These are phyloP conservation scores for Suhomyces canberraensis DNA, from an alignment of 805 yeast species.

Conservation along the genomic window DNA sequence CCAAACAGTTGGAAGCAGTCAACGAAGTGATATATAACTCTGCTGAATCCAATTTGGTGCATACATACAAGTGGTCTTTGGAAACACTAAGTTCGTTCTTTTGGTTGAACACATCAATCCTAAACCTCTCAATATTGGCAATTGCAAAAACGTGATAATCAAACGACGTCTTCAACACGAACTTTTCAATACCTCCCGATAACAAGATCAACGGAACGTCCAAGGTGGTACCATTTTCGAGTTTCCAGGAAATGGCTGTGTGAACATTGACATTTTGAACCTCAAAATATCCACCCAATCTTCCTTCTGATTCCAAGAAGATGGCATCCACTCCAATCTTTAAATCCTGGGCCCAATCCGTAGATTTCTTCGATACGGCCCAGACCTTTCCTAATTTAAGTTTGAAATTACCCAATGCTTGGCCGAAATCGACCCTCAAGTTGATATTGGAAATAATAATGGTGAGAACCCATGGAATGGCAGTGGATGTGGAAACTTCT, in stretches of 20 bases:
- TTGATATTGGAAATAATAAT: constrained; percentile 50
- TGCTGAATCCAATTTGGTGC: constrained; percentile 47
- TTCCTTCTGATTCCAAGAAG: constrained; percentile 60
- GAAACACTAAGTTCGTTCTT: constrained; percentile 45
- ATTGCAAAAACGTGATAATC: constrained; percentile 86
- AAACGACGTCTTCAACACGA: constrained; percentile 64
- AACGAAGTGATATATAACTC: constrained; percentile 74
- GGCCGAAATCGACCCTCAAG: constrained; percentile 74
- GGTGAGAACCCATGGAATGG: constrained; percentile 73
- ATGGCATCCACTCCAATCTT: constrained; percentile 56
- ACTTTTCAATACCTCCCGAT: constrained; percentile 50
- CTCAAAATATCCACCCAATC: constrained; percentile 70
- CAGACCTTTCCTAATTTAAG: constrained; percentile 58
- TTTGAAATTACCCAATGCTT: constrained; percentile 67
- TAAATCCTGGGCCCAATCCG: constrained; percentile 69
- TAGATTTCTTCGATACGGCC: constrained; percentile 63
- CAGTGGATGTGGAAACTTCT: constrained; percentile 57
- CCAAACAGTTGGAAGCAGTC: constrained; percentile 79
- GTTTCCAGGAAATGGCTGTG: constrained; percentile 71
- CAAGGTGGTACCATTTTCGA: constrained; percentile 35
- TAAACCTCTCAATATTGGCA: constrained; percentile 45
- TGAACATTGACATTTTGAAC: constrained; percentile 50
- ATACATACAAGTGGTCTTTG: constrained; percentile 61
- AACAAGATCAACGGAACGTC: constrained; percentile 68
- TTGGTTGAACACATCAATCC: constrained; percentile 65